These are phyloP conservation scores for Aspergillus ustus DNA, from an alignment of 2,329 filamentous ascomycete genomes.

Conservation along the genomic window DNA sequence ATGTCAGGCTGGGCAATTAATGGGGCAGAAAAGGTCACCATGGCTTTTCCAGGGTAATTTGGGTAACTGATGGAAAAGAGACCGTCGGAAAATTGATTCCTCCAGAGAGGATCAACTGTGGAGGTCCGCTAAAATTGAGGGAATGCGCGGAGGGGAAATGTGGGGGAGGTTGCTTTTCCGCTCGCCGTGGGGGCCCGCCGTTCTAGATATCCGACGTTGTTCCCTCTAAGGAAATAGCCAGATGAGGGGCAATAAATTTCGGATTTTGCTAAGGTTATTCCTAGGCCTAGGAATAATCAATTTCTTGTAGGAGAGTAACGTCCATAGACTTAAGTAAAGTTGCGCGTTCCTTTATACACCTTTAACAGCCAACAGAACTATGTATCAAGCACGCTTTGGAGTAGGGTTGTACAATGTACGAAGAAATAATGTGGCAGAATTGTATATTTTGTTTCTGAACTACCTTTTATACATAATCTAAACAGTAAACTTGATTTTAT, in stretches of 20 bases:
- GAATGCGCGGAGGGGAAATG: not conserved
- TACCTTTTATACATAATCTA: slow-evolving; percentile 12
- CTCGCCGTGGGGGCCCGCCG: not conserved
- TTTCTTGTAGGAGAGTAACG: not conserved
- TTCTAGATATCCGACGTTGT: not conserved
- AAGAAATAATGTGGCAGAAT: not conserved
- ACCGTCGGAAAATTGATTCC: not conserved
- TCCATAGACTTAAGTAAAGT: not conserved
- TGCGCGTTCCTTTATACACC: no score
- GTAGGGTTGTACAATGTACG: not conserved
- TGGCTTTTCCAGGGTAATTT: not conserved
- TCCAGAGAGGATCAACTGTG: not conserved
- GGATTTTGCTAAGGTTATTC: not conserved
- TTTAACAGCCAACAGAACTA: no score
- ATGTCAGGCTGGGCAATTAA: not conserved
- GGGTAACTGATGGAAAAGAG: not conserved
- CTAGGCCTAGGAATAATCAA: not conserved
- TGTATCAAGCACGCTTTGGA: no score
- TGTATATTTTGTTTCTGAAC: not conserved
- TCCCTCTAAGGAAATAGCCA: not conserved
- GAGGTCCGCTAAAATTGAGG: no score
- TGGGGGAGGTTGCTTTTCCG: slow-evolving; percentile 3
- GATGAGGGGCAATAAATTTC: not conserved
- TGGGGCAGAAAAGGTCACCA: not conserved
- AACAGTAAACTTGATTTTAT: slow-evolving; percentile 30